Percentiles rank a stretch among this genome's conserved stretches.
Evolutionary conservation across 73 alveolate species (phyloP).

Genomic region (Breviolum minutum): DNA sequence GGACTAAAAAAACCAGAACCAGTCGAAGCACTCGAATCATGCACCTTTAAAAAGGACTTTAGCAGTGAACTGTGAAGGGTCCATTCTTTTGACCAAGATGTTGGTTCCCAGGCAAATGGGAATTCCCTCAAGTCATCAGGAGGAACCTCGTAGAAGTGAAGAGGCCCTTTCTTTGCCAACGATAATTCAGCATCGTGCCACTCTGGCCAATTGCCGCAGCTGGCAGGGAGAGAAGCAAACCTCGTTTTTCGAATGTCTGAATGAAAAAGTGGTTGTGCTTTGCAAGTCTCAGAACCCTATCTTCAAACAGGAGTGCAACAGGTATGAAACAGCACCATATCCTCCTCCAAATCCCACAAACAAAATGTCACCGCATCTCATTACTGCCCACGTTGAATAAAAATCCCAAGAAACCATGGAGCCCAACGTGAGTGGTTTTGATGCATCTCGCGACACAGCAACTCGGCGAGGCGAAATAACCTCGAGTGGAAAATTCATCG

Average conservation of each 20-base stretch:
- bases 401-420: constrained; percentile 2
- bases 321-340: not conserved
- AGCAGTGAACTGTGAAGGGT: too few species aligned
- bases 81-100: too few species aligned
- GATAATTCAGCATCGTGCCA: constrained; percentile 38
- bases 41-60: too few species aligned
- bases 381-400: not conserved
- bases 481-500: not conserved
- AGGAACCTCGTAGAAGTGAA: not conserved
- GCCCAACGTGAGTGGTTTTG: constrained; percentile 60
- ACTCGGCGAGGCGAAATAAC: constrained; percentile 65
- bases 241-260: not conserved
- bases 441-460: constrained; percentile 22
- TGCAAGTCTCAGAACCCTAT: not conserved
- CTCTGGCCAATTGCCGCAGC: constrained; percentile 90
- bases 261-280: not conserved
- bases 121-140: not conserved
- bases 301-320: not conserved
- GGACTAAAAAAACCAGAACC: too few species aligned
- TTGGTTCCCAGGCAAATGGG: not conserved
- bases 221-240: constrained; percentile 45
- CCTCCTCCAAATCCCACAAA: not conserved
- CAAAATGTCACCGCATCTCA: not conserved
- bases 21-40: too few species aligned
- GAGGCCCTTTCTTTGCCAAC: constrained; percentile 5